phyloP scores from a whole-genome alignment of 805 yeast genomes.

The Candida suzukii region DNA sequence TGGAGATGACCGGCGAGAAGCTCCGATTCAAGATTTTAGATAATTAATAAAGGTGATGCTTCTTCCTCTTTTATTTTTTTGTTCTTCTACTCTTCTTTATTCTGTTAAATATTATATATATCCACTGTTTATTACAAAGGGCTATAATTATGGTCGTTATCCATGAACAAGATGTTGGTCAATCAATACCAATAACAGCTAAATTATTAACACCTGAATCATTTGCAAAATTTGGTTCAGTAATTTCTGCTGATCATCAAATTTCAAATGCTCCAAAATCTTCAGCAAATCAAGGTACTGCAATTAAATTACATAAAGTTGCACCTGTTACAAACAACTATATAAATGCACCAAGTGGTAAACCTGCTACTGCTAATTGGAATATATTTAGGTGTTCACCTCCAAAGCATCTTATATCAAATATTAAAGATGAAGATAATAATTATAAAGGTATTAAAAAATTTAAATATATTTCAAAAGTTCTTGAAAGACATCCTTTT shows the following conservation, averaged over 20 bases:
- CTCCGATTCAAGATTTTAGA: too few relatives aligned
- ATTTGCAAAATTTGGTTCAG: slow-evolving; percentile 67
- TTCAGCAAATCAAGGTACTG: slow-evolving; percentile 91
- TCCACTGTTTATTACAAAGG: too few relatives aligned
- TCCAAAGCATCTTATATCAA: slow-evolving; percentile 50
- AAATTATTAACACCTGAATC: slow-evolving; percentile 56
- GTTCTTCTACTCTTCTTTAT: too few relatives aligned
- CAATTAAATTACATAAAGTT: slow-evolving; percentile 66
- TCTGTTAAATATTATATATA: too few relatives aligned
- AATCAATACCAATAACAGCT: slow-evolving; percentile 31
- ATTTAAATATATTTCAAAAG: slow-evolving; percentile 45
- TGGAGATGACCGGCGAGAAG: not conserved
- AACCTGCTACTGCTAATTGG: slow-evolving; percentile 57
- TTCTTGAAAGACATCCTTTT: slow-evolving; percentile 84
- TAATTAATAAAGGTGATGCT: too few relatives aligned
- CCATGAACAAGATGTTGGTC: not conserved
- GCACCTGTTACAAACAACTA: slow-evolving; percentile 58
- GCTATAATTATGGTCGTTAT: too few relatives aligned
- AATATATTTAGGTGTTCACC: slow-evolving; percentile 79
- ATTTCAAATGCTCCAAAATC: slow-evolving; percentile 35
- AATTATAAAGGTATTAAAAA: not conserved
- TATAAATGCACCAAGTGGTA: slow-evolving; percentile 36
- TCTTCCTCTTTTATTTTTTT: too few relatives aligned
- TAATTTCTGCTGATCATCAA: slow-evolving; percentile 74
- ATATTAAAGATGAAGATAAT: slow-evolving; percentile 3